phyloP scores from a whole-genome alignment of 371 early-diverging fungal genomes.

The Zancudomyces culisetae region DNA sequence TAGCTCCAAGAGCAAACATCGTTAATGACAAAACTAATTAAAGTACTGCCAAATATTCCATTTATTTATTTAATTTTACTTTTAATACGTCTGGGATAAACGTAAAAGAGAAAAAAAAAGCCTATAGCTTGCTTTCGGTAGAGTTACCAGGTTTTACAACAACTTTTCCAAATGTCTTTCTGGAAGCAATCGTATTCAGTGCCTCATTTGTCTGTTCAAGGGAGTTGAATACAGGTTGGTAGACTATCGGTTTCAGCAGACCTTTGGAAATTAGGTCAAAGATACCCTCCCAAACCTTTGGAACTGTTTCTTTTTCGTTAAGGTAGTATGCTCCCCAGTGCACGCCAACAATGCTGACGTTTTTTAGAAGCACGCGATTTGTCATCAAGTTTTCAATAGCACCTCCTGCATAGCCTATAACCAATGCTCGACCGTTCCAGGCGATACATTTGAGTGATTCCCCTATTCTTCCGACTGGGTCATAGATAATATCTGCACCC shows the following conservation, averaged over 20 bases:
- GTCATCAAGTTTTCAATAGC: constrained; percentile 58
- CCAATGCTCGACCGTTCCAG: constrained; percentile 66
- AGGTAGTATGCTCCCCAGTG: constrained; percentile 59
- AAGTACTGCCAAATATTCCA: no score
- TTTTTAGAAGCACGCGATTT: constrained; percentile 68
- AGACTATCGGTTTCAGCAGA: constrained; percentile 46
- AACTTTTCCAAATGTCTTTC: constrained; percentile 68
- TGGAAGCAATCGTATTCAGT: constrained; percentile 41
- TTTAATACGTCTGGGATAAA: no score
- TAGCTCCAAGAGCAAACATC: no score
- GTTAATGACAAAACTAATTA: no score
- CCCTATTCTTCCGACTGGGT: constrained; percentile 58
- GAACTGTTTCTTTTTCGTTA: constrained; percentile 39
- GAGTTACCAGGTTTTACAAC: constrained; percentile 18
- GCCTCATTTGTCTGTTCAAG: constrained; percentile 46
- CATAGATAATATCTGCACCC: constrained; percentile 59
- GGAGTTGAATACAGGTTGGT: constrained; percentile 37
- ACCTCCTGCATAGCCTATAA: constrained; percentile 75
- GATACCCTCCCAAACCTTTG: constrained; percentile 49
- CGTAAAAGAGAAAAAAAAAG: no score
- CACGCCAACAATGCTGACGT: constrained; percentile 48
- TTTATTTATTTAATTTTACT: no score
- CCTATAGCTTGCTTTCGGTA: no score
- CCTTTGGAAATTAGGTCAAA: constrained; percentile 41
- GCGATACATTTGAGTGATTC: constrained; percentile 53